These are phyloP conservation scores for Narthecium ossifragum DNA, from an alignment of 106 monocot genomes.

Conservation along the genomic window DNA sequence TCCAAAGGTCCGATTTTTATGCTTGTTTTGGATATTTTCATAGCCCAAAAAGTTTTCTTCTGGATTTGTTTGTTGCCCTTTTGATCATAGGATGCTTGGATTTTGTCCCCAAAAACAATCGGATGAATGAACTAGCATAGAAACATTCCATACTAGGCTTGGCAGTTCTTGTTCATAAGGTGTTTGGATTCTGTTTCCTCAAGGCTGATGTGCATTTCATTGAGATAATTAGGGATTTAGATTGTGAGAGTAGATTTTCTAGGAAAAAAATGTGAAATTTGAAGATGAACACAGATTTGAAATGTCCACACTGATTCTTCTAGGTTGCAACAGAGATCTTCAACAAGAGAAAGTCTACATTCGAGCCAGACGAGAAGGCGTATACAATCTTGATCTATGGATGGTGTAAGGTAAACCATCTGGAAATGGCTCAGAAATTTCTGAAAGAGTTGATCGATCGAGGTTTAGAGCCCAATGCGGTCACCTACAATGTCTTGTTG, in stretches of 20 bases:
- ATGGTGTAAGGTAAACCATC: constrained; percentile 76
- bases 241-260: no score
- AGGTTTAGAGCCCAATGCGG: constrained; percentile 73
- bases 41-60: background rate
- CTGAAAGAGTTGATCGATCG: constrained; percentile 61
- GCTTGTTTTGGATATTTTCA: background rate
- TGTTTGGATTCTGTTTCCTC: no score
- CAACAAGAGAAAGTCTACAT: constrained; percentile 69
- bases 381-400: constrained; percentile 91
- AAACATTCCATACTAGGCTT: no score
- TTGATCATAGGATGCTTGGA: background rate
- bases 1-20: constrained; percentile 50
- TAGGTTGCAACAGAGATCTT: constrained; percentile 92
- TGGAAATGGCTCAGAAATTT: constrained; percentile 65
- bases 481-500: constrained; percentile 83
- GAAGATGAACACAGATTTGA: no score
- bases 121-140: no score
- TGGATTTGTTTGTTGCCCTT: background rate
- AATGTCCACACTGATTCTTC: no score
- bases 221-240: no score
- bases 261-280: no score
- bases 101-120: background rate
- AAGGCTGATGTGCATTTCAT: no score
- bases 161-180: no score
- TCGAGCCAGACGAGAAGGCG: constrained; percentile 59